Evolutionary conservation across 768 basidiomycete species (phyloP).

Genomic region (Cyclocybe aegerita): DNA sequence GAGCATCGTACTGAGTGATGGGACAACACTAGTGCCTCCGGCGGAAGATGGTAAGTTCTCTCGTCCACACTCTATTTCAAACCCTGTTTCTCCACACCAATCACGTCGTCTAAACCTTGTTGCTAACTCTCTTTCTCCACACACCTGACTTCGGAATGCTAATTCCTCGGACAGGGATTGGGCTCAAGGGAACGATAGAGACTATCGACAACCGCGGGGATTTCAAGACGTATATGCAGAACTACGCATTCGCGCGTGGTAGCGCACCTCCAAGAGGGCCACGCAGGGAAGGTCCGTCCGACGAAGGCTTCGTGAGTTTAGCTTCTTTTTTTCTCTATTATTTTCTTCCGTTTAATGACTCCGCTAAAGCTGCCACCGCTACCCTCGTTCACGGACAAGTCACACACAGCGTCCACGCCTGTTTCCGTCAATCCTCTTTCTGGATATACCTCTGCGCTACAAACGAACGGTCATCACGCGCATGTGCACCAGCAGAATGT

Average conservation of each 20-base stretch:
- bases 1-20: slow-evolving; percentile 86
- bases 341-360: slow-evolving; percentile 6
- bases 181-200: slow-evolving; percentile 85
- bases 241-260: slow-evolving; percentile 90
- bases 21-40: slow-evolving; percentile 76
- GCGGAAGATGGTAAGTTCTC: slow-evolving; percentile 60
- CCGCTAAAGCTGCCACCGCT: slow-evolving; percentile 59
- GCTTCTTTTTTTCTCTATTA: not conserved
- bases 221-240: slow-evolving; percentile 97
- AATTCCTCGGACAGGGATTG: slow-evolving; percentile 38
- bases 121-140: slow-evolving; percentile 1
- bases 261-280: slow-evolving; percentile 62
- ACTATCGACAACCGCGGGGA: slow-evolving; percentile 92
- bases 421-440: too few species aligned
- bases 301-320: slow-evolving; percentile 92
- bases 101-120: not conserved
- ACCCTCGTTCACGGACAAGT: slow-evolving; percentile 35
- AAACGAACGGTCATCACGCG: not conserved
- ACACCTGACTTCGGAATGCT: not conserved
- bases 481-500: slow-evolving; percentile 34
- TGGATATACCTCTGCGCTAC: too few species aligned
- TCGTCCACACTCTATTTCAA: not conserved
- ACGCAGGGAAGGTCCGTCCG: slow-evolving; percentile 82
- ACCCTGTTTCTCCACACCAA: not conserved
- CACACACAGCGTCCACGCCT: slow-evolving; percentile 12